A percentile compares a stretch with the other conserved stretches of the same genome.
Conservation (phyloP, 1,139 yeast genomes). For the Wickerhamiella pararugosa region DNA sequence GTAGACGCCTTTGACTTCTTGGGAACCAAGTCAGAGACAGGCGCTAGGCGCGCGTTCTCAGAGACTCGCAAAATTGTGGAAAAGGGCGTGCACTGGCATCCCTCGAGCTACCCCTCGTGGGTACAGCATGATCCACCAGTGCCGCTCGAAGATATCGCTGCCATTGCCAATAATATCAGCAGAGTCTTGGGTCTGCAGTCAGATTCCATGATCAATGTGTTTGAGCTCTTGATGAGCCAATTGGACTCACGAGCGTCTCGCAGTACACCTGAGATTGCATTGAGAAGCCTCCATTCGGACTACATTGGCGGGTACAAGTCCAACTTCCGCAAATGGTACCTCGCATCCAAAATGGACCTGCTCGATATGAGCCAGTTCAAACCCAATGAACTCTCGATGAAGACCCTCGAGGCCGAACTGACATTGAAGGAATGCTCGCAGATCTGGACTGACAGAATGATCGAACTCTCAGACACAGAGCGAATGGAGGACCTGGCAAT, state of each 20-base stretch:
- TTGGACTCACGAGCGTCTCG: slow-evolving; percentile 64
- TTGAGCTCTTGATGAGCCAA: slow-evolving; percentile 61
- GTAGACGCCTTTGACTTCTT: not conserved
- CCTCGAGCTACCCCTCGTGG: slow-evolving; percentile 53
- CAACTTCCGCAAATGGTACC: slow-evolving; percentile 56
- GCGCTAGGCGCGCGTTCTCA: not conserved
- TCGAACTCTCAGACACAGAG: slow-evolving; percentile 35
- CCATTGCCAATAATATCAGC: slow-evolving; percentile 45
- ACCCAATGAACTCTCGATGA: slow-evolving; percentile 16
- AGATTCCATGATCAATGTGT: slow-evolving; percentile 60
- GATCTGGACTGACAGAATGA: slow-evolving; percentile 53
- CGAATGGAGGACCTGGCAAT: slow-evolving; percentile 50
- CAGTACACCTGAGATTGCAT: slow-evolving; percentile 57
- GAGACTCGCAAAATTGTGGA: not conserved
- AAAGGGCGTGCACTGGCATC: slow-evolving; percentile 24
- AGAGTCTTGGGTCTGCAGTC: slow-evolving; percentile 60
- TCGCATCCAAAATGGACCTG: slow-evolving; percentile 47
- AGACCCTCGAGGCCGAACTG: slow-evolving; percentile 27
- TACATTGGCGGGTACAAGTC: slow-evolving; percentile 59
- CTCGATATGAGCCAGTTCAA: slow-evolving; percentile 29
- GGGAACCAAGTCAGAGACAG: not conserved
- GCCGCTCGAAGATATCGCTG: slow-evolving; percentile 39
- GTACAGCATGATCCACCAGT: slow-evolving; percentile 24
- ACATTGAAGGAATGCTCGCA: slow-evolving; percentile 45
- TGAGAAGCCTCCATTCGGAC: slow-evolving; percentile 57